Evolutionary conservation across 176 grass and related monocot species (phyloP), one percentile per base, ranked within the genome.

Genomic region (Alloteropsis semialata): DNA sequence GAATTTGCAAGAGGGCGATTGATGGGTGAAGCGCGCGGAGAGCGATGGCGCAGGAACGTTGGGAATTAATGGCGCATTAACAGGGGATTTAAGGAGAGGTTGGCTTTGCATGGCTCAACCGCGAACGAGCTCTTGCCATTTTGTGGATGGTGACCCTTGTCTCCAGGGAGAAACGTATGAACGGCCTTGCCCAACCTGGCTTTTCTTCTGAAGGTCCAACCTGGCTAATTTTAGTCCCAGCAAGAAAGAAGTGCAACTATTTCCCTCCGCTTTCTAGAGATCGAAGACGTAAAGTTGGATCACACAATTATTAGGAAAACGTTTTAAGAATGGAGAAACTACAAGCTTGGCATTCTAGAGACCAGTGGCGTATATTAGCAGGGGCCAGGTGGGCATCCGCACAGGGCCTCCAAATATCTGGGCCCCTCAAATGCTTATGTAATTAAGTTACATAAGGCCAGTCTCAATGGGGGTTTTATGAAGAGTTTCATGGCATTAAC

Each of bases 61-160:
- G 78, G 78, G 38, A 22, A 41, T 81, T 69, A 55, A 81, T 69
- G 48, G 57, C 6, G 69, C 63, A 69, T 56, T 68, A 74, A 48
- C 44, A 30, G 42, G 32, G n/a, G 83, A 49, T 65, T 58, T 88
- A 88, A 72, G 28, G 48, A 57, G 28, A 78, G 43, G 38, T 75
- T 22, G 69, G 62, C 1, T 81, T 14, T 69, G 78, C 78, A 56
- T 42, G 78, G 64, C 34, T 8, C 2, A 28, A 27, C 80, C 74
- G 8, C 36, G 13, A 62, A 83, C 44, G 25, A 7, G 34, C 3
- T 41, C 36, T 58, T 48, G 17, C 67, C 50, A 34, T 74, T 66
- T 38, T 77, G 65, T 49, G 29, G 29, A 53, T 21, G 82, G 71
- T 38, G 54, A 17, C 43, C 75, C 87, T 65, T 48, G 28, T 75